Base-by-base conservation (phyloP, 495 filamentous ascomycete genomes). In the Aspergillus indologenus region DNA sequence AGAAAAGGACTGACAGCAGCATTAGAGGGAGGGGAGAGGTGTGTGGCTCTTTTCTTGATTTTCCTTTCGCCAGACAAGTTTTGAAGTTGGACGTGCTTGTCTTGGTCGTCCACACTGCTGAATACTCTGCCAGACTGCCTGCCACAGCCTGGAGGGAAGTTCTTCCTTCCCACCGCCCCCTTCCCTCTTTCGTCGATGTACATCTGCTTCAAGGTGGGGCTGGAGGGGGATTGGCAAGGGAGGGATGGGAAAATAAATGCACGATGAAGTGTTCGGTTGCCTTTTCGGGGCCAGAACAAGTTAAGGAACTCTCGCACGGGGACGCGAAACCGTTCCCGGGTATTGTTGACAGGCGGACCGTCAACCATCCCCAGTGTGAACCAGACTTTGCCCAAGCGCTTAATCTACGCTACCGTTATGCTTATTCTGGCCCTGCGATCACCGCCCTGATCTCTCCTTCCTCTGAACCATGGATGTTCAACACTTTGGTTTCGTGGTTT, bases 351-450 rank as follows among this genome's bases (percentile, higher is more conserved):
- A 52, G 58, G 34, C 47, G 61, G 55, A 58, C 57, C 49, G 58
- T 42, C 56, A 51, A 52, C 26, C 49, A 60, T 68, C 58, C 54
- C 63, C 34, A 65, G 61, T 43, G 40, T 58, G 66, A 64, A 68
- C 66, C 66, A 62, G 53, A 68, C 55, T 68, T 63, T 63, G 47
- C 43, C 54, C 24, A 42, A 29, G 59, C 63, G 62, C 62, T 63
- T 68, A 63, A 55, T 59, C 61, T 61, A 65, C 65, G 66, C 63
- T 68, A 65, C 62, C 44, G 53, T 65, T 68, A 68, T 68, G 66
- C 66, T 68, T 68, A 68, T 68, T 65, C 61, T 44, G 50, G 54
- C 45, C 54, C 57, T 64, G 54, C 23, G 19, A 21, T 40, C 12
- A 8, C 34, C 34, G 34, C 34, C 12, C 34, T 40, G 57, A 54